A percentile compares a stretch with the other conserved stretches of the same genome.
phyloP scores from a whole-genome alignment of 805 yeast species.

The Lipomyces sp. region DNA sequence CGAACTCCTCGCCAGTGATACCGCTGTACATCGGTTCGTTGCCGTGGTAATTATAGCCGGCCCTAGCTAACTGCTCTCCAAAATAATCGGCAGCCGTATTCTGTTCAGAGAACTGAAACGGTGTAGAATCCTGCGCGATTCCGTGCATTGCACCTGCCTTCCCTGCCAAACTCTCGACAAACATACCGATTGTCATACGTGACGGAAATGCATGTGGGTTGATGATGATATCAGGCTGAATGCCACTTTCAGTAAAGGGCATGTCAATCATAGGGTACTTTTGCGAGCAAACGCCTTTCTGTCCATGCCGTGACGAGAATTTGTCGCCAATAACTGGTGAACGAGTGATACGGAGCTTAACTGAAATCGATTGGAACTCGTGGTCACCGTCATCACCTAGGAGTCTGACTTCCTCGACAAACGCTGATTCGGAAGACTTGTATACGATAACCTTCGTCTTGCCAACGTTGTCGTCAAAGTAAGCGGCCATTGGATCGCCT shows the following conservation, averaged over 20 bases:
- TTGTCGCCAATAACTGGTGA: constrained; percentile 96
- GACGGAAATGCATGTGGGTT: constrained; percentile 99
- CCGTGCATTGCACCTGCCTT: constrained; percentile 98
- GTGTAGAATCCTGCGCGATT: constrained; percentile 95
- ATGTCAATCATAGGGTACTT: constrained; percentile 96
- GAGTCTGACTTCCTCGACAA: constrained; percentile 91
- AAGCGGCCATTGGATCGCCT: constrained; percentile 96
- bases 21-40: constrained; percentile 99
- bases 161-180: constrained; percentile 97
- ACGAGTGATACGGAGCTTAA: constrained; percentile 89
- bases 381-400: constrained; percentile 81
- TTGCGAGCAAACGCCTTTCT: constrained; percentile 97
- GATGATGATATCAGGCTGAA: constrained; percentile 95
- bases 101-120: constrained; percentile 88
- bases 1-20: constrained; percentile 94
- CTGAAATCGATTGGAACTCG: constrained; percentile 83
- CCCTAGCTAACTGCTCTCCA: constrained; percentile 83
- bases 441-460: constrained; percentile 90
- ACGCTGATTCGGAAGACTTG: constrained; percentile 93
- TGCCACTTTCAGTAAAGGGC: constrained; percentile 97
- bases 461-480: constrained; percentile 86
- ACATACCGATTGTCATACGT: constrained; percentile 99
- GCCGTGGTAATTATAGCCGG: constrained; percentile 98
- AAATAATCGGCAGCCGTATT: constrained; percentile 98
- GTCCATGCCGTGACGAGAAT: constrained; percentile 97